Evolutionary conservation across 2,329 filamentous ascomycete genomes (phyloP).

Genomic region (Fusarium nurragi): DNA sequence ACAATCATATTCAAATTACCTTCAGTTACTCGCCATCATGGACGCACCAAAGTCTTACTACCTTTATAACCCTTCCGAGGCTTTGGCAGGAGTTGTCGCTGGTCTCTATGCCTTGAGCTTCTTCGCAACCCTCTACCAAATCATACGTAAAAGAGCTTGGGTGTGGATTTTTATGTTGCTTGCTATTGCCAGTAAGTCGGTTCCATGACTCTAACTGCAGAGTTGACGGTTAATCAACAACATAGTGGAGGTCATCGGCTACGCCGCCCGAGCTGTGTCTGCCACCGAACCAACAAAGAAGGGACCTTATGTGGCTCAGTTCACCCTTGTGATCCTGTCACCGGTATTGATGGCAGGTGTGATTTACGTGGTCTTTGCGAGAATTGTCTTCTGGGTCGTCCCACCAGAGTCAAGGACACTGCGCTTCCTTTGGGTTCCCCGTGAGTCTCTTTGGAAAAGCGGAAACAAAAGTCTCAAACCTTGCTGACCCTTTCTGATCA

Average conservation of each 20-base stretch:
- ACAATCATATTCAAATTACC: neutral
- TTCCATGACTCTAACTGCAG: rapidly evolving
- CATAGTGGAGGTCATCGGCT: slow-evolving; percentile 32
- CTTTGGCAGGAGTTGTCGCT: slow-evolving; percentile 31
- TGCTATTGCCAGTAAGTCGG: slow-evolving; percentile 29
- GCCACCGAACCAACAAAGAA: slow-evolving; percentile 28
- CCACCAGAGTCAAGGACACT: slow-evolving; percentile 32
- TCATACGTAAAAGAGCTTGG: slow-evolving; percentile 32
- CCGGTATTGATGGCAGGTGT: slow-evolving; percentile 42
- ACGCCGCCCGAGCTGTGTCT: slow-evolving; percentile 26
- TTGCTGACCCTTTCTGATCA: neutral
- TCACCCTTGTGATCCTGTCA: slow-evolving; percentile 34
- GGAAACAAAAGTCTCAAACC: rapidly evolving
- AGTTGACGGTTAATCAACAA: neutral
- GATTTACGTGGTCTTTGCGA: slow-evolving; percentile 40
- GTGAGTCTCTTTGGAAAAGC: neutral
- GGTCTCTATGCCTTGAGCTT: slow-evolving; percentile 33
- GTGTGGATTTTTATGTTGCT: slow-evolving; percentile 35
- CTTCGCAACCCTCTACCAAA: slow-evolving; percentile 24
- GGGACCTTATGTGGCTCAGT: slow-evolving; percentile 34
- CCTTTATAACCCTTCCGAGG: slow-evolving; percentile 29
- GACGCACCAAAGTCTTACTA: slow-evolving; percentile 23
- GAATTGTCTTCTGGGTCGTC: slow-evolving; percentile 39
- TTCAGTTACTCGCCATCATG: neutral
- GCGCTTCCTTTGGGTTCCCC: slow-evolving; percentile 36